Conservation (phyloP, 1,284 basidiomycete species). For the Volvariella volvacea region DNA sequence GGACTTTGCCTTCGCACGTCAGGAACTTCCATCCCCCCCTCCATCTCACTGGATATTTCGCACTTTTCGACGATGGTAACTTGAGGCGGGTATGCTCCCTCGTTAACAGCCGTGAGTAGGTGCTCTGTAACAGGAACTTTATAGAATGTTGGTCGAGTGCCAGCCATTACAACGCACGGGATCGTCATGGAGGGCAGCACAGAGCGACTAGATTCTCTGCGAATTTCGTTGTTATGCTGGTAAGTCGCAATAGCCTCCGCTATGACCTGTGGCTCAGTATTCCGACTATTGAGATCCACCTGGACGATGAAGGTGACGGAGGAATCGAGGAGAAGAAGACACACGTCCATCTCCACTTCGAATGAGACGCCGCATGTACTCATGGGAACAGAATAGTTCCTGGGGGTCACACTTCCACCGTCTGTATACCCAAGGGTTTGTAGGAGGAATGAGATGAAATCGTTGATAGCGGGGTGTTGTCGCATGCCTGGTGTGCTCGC, state of each 20-base stretch:
- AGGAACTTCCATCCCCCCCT: conserved; percentile 11
- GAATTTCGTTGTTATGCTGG: conserved; percentile 18
- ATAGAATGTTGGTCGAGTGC: conserved; percentile 19
- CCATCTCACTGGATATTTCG: conserved; percentile 7
- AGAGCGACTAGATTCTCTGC: conserved; percentile 8
- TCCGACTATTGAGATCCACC: too few relatives aligned
- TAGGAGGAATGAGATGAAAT: too few relatives aligned
- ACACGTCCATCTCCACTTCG: too few relatives aligned
- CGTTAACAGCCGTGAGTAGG: conserved; percentile 13
- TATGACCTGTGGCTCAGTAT: conserved; percentile 20
- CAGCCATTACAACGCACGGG: conserved; percentile 19
- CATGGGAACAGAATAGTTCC: too few relatives aligned
- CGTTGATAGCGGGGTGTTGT: too few relatives aligned
- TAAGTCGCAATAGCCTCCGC: conserved; percentile 22
- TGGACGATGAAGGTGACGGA: too few relatives aligned
- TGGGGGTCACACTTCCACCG: too few relatives aligned
- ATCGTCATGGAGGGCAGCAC: conserved; percentile 15
- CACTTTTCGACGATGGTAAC: conserved; percentile 6
- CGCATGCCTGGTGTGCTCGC: too few relatives aligned
- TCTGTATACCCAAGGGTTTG: too few relatives aligned
- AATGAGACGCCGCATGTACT: too few relatives aligned
- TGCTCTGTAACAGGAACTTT: conserved; percentile 14
- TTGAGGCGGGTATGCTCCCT: conserved; percentile 10
- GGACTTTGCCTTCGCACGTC: conserved; percentile 14
- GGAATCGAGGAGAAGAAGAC: neutral